Base-by-base conservation (phyloP, 1,284 basidiomycete genomes). In the Cystobasidium slooffiae region DNA sequence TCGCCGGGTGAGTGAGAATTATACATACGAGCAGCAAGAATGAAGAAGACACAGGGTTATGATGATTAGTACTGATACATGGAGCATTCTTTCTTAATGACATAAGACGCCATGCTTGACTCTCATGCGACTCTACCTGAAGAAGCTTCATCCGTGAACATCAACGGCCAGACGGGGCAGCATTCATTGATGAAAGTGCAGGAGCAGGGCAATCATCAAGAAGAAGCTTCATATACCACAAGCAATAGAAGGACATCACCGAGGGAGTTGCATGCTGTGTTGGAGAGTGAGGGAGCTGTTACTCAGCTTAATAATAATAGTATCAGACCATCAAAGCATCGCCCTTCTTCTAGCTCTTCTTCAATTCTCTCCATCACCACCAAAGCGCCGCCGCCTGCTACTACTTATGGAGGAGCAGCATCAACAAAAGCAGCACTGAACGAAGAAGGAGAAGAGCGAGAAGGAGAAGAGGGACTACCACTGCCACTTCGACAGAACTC, bases 281-380 rank as follows among this genome's bases (percentile, higher is more conserved):
- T 59, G 56, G 56, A 59, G 31, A n/a, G 56, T 31, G 56, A 59
- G 56, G 37, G 16, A 12, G 56, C 56, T 59, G n/a, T 49, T 10
- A 8, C 7, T 18, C 31, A 58, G 56, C 37, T n/a, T n/a, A n/a
- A n/a, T n/a, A n/a, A 31, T 31, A 31, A 31, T 31, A 31, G 5
- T 31, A 31, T 31, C 31, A 31, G 31, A 31, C 31, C 31, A 31
- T 31, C 31, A 31, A 31, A 43, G 37, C 10, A 41, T 39, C 20
- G 52, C 53, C 22, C 53, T 8, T 10, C 53, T 31, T 31, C 31
- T 31, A 31, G 31, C 31, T 31, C 53, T 14, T 12, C 22, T n/a
- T 56, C 56, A 39, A 59, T n/a, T 10, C 5, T 18, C 14, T 59
- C 56, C 16, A 41, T 18, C 16, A 31, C 53, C 18, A 22, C 18